Evolutionary conservation across 306 rosid genomes (phyloP).

Genomic region (Quercus variabilis): DNA sequence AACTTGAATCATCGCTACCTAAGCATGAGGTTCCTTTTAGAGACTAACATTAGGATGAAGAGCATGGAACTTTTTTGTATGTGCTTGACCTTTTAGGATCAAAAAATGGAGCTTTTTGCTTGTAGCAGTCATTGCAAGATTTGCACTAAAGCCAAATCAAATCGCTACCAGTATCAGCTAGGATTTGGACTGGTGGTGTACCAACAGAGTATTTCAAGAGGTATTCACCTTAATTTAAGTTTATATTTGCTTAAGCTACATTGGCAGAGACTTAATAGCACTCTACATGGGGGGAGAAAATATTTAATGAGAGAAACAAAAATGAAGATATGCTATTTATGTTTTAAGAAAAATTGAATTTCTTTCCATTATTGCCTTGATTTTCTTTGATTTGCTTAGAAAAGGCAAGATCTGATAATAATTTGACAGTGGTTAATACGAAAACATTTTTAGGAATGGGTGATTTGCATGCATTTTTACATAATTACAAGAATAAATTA

Average conservation of each 20-base stretch:
- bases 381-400: no score
- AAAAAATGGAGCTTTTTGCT: constrained; percentile 35
- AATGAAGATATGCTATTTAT: no score
- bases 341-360: no score
- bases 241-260: background rate
- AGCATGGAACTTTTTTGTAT: constrained; percentile 10
- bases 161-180: constrained; percentile 52
- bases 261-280: background rate
- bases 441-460: no score
- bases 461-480: no score
- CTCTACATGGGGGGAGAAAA: no score
- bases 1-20: background rate
- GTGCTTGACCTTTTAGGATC: constrained; percentile 38
- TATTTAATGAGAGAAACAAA: no score
- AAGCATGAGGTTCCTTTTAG: background rate
- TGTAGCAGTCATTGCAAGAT: constrained; percentile 40
- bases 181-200: constrained; percentile 36
- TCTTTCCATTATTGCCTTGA: no score
- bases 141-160: constrained; percentile 50
- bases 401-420: no score
- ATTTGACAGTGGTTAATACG: no score
- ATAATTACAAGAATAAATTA: no score
- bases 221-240: constrained; percentile 12
- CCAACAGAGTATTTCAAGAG: constrained; percentile 43
- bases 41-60: background rate